Evolutionary conservation across 331 rosid genomes (phyloP), one percentile per base, ranked within the genome.

Genomic region (Saraca asoca): DNA sequence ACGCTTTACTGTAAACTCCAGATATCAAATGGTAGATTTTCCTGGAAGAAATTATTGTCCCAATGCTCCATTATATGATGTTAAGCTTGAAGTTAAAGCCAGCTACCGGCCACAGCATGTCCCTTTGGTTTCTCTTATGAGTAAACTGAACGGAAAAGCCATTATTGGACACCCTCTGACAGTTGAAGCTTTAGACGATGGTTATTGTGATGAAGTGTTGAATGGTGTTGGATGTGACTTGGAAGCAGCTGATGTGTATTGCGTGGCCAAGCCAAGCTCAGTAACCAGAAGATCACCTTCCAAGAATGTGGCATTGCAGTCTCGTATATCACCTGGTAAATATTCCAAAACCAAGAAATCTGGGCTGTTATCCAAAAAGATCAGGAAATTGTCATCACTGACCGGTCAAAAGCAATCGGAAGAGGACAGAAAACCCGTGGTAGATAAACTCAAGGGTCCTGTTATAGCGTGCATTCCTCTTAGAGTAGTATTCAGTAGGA

Each of bases 141-240:
- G 99, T 70, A 88, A 94, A 77, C 54, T 88, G 83, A 86, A 79
- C 46, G 88, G 96, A 50, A 88, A 90, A 78, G 95, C 98, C 71
- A 80, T 94, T 54, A 84, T 94, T 12, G 98, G 98, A 56, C 97
- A 94, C 81, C 98, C 96, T 67, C 67, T 94, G 55, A 71, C 89
- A 3, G 80, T 88, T 56, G 97, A 90, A 83, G 83, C 62, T 24
- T 76, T 90, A 80, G 79, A 75, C 29, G 88, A 90, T 4, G 86
- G 97, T 53, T 60, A 69, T 45, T 85, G 83, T 60, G 86, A 85
- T 53, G 66, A 41, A 29, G 10, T 79, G 71, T 69, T 78, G 74
- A 70, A 71, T 51, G 71, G 66, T 75, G 24, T 54, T 19, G 79
- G 70, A 62, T 67, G 71, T 41, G 75, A 73, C 50, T 7, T 62